Base-by-base conservation (phyloP, 1,284 basidiomycete species). In the Apiotrichum sp. region DNA sequence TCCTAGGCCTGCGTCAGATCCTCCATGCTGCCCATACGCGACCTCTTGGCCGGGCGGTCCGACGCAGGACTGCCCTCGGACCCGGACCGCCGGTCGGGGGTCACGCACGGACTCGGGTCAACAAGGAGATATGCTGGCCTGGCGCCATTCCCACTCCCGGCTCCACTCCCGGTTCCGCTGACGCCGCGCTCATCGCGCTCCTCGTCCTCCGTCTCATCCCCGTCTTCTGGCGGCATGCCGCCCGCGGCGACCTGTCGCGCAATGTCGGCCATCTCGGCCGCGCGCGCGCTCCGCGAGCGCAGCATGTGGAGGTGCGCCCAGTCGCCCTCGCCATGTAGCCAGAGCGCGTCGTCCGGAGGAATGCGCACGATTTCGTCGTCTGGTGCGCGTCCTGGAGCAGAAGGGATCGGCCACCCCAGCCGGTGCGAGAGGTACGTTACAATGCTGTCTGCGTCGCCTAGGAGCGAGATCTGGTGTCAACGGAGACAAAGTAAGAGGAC, bases 361-460 rank as follows among this genome's bases (percentile, higher is more conserved):
- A 57, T 35, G 32, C 42, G 42, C 29, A 59, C 33, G 3, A 10
- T 31, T 16, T 38, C 13, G 40, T n/a, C 39, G 7, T 22, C 31
- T 7, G 52, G 47, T 10, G 8, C 13, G 16, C 10, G 16, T 40
- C 47, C 32, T 4, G 58, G 43, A 1, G 73, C 70, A 0, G 69
- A 58, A 0, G 86, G 84, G 14, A 93, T 79, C 9, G 82, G 75
- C 89, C 90, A 93, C 0, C 77, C 82, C 2, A 97, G 80, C 52
- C 80, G 78, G n/a, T 77, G 69, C 59, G 84, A 87, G 6, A 98
- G 78, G 67, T 92, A 81, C 16, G 83, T 75, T 6, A 98, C 84
- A 58, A 97, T 86, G 22, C 80, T 81, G 72, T 98, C 93, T 8
- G 91, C 90, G 66, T 96, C 86, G 38, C 93, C 93, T 5, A 97